Conservation (phyloP, 768 basidiomycete species). For the Lentinus brumalis region DNA sequence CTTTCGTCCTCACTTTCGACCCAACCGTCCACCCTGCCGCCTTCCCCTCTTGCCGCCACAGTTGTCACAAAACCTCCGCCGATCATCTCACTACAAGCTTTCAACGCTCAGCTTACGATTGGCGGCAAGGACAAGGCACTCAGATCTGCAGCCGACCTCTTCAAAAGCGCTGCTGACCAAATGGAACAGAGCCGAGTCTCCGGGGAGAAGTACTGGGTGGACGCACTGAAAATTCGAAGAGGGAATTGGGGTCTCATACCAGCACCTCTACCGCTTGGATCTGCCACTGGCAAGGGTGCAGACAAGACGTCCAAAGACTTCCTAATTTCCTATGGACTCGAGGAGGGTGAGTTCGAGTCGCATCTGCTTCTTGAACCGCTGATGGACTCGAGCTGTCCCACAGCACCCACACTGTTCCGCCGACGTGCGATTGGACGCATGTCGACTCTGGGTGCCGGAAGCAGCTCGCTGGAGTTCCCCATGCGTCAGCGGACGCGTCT, state of each 20-base stretch:
- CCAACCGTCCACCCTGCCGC: constrained; percentile 18
- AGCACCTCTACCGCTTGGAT: constrained; percentile 73
- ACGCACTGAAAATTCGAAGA: constrained; percentile 74
- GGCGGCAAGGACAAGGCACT: constrained; percentile 83
- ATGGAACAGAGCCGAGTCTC: constrained; percentile 64
- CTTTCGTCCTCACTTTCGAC: constrained; percentile 45
- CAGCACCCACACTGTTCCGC: constrained; percentile 66
- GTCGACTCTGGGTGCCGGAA: constrained; percentile 46
- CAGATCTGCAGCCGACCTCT: constrained; percentile 69
- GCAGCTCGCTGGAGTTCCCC: constrained; percentile 55
- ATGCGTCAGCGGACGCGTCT: constrained; percentile 65
- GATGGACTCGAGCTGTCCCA: constrained; percentile 2
- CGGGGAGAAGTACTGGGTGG: constrained; percentile 79
- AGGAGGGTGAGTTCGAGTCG: constrained; percentile 64
- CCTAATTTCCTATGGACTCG: constrained; percentile 75
- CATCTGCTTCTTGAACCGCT: not conserved
- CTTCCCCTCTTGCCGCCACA: constrained; percentile 55
- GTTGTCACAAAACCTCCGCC: constrained; percentile 66
- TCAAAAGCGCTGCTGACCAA: constrained; percentile 67
- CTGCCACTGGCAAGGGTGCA: constrained; percentile 71
- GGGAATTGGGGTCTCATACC: constrained; percentile 83
- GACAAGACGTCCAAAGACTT: constrained; percentile 85
- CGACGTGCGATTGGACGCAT: constrained; percentile 72
- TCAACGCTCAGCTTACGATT: constrained; percentile 43
- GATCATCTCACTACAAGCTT: constrained; percentile 40